phyloP scores from a whole-genome alignment of 768 basidiomycete genomes.

The Termitomyces sp. region DNA sequence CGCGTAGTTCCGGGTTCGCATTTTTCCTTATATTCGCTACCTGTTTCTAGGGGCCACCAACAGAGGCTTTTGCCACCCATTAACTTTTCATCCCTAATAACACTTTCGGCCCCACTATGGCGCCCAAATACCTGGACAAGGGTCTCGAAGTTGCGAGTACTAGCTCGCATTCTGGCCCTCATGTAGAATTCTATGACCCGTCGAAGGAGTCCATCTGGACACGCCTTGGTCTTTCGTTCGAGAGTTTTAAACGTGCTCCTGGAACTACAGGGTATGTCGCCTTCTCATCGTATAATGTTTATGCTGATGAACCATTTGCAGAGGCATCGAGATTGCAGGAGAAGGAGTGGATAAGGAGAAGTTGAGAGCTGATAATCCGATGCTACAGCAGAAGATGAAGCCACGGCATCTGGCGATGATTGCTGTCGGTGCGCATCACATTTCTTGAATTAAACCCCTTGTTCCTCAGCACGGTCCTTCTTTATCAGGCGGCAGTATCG shows the following conservation, averaged over 20 bases:
- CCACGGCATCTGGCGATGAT: constrained; percentile 45
- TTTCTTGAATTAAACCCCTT: neutral
- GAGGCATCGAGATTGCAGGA: constrained; percentile 37
- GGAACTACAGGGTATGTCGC: constrained; percentile 39
- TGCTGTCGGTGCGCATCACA: constrained; percentile 36
- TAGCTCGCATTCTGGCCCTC: constrained; percentile 19
- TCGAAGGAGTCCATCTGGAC: constrained; percentile 45
- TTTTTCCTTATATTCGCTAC: constrained; percentile 1
- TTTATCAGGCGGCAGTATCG: constrained; percentile 40
- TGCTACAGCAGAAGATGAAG: constrained; percentile 48
- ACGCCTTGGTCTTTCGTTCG: constrained; percentile 35
- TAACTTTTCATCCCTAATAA: neutral
- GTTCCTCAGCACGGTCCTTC: neutral
- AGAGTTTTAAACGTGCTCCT: constrained; percentile 46
- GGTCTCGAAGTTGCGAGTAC: constrained; percentile 29
- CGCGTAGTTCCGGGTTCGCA: neutral
- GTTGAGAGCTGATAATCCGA: constrained; percentile 36
- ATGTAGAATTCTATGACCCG: constrained; percentile 42
- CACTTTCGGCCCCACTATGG: constrained; percentile 17
- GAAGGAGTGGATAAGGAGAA: constrained; percentile 32
- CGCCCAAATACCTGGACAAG: constrained; percentile 30
- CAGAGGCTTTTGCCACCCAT: neutral
- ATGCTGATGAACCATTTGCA: constrained; percentile 10
- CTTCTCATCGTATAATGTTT: neutral
- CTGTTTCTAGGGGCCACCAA: neutral